Evolutionary conservation across 2,329 filamentous ascomycete genomes (phyloP), one percentile per base, ranked within the genome.

Genomic region (Clonostachys rhizophaga): DNA sequence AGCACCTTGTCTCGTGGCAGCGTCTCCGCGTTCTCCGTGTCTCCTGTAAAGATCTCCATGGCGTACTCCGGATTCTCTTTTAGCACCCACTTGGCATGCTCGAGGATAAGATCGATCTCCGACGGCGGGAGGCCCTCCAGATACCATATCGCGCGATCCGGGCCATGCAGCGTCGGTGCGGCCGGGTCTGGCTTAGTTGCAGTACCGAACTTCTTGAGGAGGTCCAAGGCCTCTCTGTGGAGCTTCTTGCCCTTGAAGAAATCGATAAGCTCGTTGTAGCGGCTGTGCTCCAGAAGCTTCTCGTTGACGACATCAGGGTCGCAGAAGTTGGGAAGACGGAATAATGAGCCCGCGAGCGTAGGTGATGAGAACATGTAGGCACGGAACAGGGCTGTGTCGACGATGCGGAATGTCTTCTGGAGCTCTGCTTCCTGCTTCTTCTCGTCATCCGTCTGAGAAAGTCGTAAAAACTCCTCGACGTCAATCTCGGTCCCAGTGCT

Each of bases 291-390:
- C 50, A 96, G 83, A 5, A 99, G 73, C 57, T 91, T 91, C 65
- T 96, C 89, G 61, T 96, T 94, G 18, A 99, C 92, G 4, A 97
- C 94, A 33, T 89, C 86, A 1, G 94, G 92, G 57, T 99, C 92
- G 64, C 94, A 97, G 62, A 96, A 97, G 64, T 99, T 99, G 60
- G 91, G 86, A 45, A 97, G 89, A 20, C 94, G 90, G 70, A 99
- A 97, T 0, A 99, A 78, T 1, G 91, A 89, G 3, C 89, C 88
- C 5, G 91, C 91, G 11, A 99, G 75, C 6, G 86, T 83, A 5
- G 94, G 92, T 8, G 84, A 85, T 5, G 87, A 90, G 59, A 92
- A 90, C 91, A 99, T 97, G 65, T 96, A 95, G 0, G 90, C 87
- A 14, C 92, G 83, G 72, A 99, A 97, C 0, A 99, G 77, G 1